Base-by-base conservation (phyloP, 2,329 filamentous ascomycete species). In the Aureobasidium sp. region DNA sequence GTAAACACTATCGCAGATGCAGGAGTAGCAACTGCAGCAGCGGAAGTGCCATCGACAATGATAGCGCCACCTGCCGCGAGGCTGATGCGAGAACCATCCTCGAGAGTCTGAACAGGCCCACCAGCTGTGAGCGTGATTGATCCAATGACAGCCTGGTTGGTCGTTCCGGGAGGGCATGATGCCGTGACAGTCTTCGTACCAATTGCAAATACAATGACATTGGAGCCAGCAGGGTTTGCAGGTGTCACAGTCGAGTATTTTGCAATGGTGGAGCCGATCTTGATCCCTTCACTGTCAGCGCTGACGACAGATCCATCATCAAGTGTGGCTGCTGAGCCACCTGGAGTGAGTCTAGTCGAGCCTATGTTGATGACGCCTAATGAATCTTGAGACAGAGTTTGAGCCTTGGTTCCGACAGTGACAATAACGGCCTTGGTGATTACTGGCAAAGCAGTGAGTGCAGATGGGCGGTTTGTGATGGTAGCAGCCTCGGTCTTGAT, bases 261-360 rank as follows among this genome's bases (percentile, higher is more conserved):
- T 20, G n/a, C 46, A 17, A 50, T 10, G 10, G 42, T 37, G 5
- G 55, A 58, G n/a, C 55, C 55, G 39, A 61, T 27, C 48, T 29
- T 42, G 48, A 61, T n/a, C 3, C 59, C 59, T 20, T 53, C n/a
- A 9, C 37, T 52, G 17, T 23, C 58, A 15, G 55, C 57, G 23
- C 66, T 69, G 29, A 68, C 47, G 12, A 65, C 58, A 23, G 66
- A 23, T 4, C 67, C 67, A 26, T 65, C 61, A 3, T 62, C 39
- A 10, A 70, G 60, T 2, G 64, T 67, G 29, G 65, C 59, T 12
- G 64, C 58, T 2, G 64, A 47, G 8, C 67, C 67, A 7, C 66
- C 65, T 6, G 51, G 27, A 20, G 51, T 59, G 17, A 63, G 53
- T n/a, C 63, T 68, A 23, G 64, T 56, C 13, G 63, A 62, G 17